Base-by-base conservation (phyloP, 73 alveolate species). In the Urostyla sp. region DNA sequence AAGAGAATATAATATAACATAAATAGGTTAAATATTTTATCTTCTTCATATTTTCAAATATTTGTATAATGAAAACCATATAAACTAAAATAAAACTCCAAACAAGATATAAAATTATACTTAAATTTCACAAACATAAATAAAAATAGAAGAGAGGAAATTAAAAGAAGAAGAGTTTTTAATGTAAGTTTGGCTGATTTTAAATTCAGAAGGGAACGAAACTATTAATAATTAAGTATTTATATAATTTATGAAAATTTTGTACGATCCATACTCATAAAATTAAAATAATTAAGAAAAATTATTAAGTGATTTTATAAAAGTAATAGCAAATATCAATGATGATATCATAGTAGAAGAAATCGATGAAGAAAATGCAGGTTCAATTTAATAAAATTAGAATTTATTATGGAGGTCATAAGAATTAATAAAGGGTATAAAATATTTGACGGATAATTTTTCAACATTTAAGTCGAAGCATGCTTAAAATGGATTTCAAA, bases 131-230 rank as follows among this genome's bases (percentile, higher is more conserved):
- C n/a, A 13, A 15, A 30, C 54, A 1, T 23, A 69, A 59, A 69
- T 69, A 1, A 69, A 69, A 31, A 48, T 69, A 15, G 83, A 69
- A 30, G 83, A 69, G 40, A 44, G 83, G 27, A 69, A 69, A 23
- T 20, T 69, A 0, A 45, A 69, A 46, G 83, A 69, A 46, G 83
- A 69, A 38, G 83, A 69, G 48, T 69, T 69, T 30, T 35, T 69
- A 24, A 69, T 69, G 72, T 27, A 69, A 28, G 44, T 69, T 31
- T 69, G 83, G 83, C 54, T 69, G 1, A 69, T 46, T 32, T 20
- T 69, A 7, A 69, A 69, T 49, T 69, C 83, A 0, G 11, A 26
- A 16, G 55, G 69, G 4, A 69, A 49, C 18, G 83, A 69, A 37
- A 11, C 13, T 1, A 69, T 69, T 6, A 69, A 69, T 69, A 10